phyloP scores from a whole-genome alignment of 2,329 filamentous ascomycete genomes.

The Penicillium sp. region DNA sequence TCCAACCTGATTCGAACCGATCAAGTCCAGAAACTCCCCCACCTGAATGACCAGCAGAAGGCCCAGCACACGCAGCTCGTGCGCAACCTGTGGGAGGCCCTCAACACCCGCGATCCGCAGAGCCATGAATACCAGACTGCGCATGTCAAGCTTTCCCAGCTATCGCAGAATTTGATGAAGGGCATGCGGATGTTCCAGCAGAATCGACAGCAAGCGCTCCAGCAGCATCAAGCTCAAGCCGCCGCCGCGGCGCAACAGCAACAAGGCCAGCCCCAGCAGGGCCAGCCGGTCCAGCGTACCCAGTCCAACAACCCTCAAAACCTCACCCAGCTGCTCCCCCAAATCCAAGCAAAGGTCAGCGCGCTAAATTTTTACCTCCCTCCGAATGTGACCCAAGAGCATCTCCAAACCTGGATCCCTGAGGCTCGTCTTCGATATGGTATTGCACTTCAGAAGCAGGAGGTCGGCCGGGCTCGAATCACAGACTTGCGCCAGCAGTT shows the following conservation, averaged over 20 bases:
- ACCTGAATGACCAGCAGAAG: constrained; percentile 59
- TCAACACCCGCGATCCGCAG: constrained; percentile 54
- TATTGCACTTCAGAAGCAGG: constrained; percentile 53
- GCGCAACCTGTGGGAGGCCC: constrained; percentile 57
- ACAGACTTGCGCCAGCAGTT: constrained; percentile 47
- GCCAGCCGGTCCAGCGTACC: constrained; percentile 33
- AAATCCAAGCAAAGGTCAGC: constrained; percentile 53
- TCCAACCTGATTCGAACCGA: constrained; percentile 56
- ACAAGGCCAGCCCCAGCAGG: constrained; percentile 33
- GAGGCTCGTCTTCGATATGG: constrained; percentile 54
- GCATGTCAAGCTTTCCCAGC: constrained; percentile 55
- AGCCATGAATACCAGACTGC: constrained; percentile 56
- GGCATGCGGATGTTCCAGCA: constrained; percentile 54
- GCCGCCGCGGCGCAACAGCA: constrained; percentile 15
- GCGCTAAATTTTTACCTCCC: constrained; percentile 50
- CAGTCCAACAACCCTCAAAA: constrained; percentile 45
- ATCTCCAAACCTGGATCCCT: constrained; percentile 50
- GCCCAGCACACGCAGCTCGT: constrained; percentile 59
- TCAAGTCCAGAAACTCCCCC: constrained; percentile 57
- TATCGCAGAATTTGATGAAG: constrained; percentile 57
- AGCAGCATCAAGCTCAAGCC: constrained; percentile 16
- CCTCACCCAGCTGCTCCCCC: constrained; percentile 48
- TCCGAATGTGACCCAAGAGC: constrained; percentile 49
- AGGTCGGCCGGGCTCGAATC: constrained; percentile 50
- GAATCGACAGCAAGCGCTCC: constrained; percentile 39